Evolutionary conservation across 2,329 filamentous ascomycete genomes (phyloP), one percentile per base, ranked within the genome.

Genomic region (Dactylonectria macrodidyma): DNA sequence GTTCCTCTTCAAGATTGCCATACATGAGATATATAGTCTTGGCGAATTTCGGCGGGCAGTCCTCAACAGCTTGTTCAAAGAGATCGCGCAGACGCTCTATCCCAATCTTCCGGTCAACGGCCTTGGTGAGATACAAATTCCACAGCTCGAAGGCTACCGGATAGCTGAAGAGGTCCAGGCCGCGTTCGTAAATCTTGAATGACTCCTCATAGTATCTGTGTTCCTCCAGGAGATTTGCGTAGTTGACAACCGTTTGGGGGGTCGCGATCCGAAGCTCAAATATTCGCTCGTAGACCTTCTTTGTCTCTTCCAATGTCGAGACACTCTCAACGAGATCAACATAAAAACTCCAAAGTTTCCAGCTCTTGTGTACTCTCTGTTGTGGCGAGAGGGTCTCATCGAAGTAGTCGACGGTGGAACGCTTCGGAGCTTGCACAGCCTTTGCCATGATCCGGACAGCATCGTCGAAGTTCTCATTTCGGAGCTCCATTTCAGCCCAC

Each of bases 261-360:
- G 96, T 99, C 24, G 97, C 96, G 75, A 99, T 99, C 54, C 95
- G 93, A 67, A 99, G 90, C 82, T 99, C 97, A 79, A 99, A 99
- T 76, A 99, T 98, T 63, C 96, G 89, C 80, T 99, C 96, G 81
- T 99, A 99, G 2, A 98, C 92, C 79, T 94, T 95, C 79, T 91
- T 93, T 0, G 95, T 98, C 81, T 98, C 95, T 24, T 97, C 95
- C 16, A 99, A 83, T 0, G 93, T 94, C 68, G 93, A 92, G 36
- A 98, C 95, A 80, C 95, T 97, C 81, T 99, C 96, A 3, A 99
- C 95, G 1, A 99, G 89, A 79, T 99, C 96, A 47, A 99, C 95
- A 76, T 99, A 99, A 85, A 99, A 99, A 82, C 95, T 97, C 96
- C 96, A 99, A 11, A 99, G 84, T 81, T 98, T 99, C 96, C 96